Percentiles rank a stretch among this genome's conserved stretches.
phyloP scores from a whole-genome alignment of 495 filamentous ascomycete genomes.

The Podospora didyma region DNA sequence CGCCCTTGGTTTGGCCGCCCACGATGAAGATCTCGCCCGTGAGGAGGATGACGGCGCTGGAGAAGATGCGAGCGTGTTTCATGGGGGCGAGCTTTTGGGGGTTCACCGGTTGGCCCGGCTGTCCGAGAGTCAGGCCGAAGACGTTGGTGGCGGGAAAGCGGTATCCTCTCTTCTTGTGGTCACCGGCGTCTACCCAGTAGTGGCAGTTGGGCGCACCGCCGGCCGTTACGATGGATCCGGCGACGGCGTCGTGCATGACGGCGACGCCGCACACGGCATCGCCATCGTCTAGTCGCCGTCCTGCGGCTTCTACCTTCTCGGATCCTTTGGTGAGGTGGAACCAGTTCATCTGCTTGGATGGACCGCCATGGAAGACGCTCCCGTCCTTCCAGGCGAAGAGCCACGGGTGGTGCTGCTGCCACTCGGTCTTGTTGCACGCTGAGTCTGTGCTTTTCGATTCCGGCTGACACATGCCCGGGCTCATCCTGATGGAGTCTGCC shows the following conservation, averaged over 20 bases:
- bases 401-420: conserved; percentile 44
- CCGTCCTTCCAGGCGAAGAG: conserved; percentile 57
- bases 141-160: conserved; percentile 1
- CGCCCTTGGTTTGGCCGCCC: conserved; percentile 47
- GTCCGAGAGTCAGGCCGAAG: not conserved
- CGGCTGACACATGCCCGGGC: not conserved
- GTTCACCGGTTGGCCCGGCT: not conserved
- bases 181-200: not conserved
- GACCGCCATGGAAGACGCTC: conserved; percentile 56
- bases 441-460: no score
- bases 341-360: conserved; percentile 56
- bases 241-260: conserved; percentile 41
- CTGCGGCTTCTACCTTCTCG: not conserved
- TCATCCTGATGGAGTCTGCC: conserved; percentile 1
- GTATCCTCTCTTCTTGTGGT: not conserved
- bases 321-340: conserved; percentile 22
- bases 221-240: conserved; percentile 60
- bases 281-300: conserved; percentile 21
- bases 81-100: not conserved
- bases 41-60: conserved; percentile 52
- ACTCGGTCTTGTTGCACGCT: conserved; percentile 24
- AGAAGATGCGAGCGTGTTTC: not conserved
- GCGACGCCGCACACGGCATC: conserved; percentile 40
- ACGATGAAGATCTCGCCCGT: conserved; percentile 53
- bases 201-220: conserved; percentile 34